Base-by-base conservation (phyloP, 768 basidiomycete genomes). In the Guyanaporus albipodus region DNA sequence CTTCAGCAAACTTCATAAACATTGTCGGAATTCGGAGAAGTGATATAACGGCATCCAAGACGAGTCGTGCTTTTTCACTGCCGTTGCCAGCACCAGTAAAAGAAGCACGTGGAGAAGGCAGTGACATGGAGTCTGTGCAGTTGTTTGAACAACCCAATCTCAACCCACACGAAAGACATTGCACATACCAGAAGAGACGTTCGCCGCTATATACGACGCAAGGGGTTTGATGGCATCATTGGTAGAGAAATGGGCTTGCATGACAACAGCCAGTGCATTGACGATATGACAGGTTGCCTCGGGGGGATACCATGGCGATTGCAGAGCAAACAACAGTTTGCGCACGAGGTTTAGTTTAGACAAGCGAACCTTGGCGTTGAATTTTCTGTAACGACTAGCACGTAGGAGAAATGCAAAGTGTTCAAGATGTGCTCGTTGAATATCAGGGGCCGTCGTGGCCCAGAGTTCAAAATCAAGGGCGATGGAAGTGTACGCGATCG, bases 391-490 rank as follows among this genome's bases (percentile, higher is more conserved):
- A 45, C 82, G 79, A 54, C 89, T 93, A 2, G 77, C 73, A 42
- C 78, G 69, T 14, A 95, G 63, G 15, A 96, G 77, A 12, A 80
- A 86, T 6, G 75, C 66, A 60, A 95, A 93, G 60, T 95, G 92
- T 38, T 87, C 84, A 0, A 94, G 71, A 55, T 92, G 85, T 11
- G 82, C 76, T 4, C 74, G 74, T 56, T 91, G 88, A n/a, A 96
- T 81, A 39, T 89, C 87, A 15, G 70, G 60, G 4, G 73, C 73
- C 0, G 87, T 82, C 26, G 70, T 75, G 0, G 87, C 81, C 94
- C 94, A 97, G 10, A 96, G 79, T 42, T 91, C 85, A 52, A 97
- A 90, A 57, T 95, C 91, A 1, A 97, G 78, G 0, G 89, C 90
- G 38, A 97, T 77, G 4, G 83, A 78, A 35, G 78, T 76, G 62